These are phyloP conservation scores for Podila epicladia DNA, from an alignment of 192 early-diverging fungal species.

Conservation along the genomic window DNA sequence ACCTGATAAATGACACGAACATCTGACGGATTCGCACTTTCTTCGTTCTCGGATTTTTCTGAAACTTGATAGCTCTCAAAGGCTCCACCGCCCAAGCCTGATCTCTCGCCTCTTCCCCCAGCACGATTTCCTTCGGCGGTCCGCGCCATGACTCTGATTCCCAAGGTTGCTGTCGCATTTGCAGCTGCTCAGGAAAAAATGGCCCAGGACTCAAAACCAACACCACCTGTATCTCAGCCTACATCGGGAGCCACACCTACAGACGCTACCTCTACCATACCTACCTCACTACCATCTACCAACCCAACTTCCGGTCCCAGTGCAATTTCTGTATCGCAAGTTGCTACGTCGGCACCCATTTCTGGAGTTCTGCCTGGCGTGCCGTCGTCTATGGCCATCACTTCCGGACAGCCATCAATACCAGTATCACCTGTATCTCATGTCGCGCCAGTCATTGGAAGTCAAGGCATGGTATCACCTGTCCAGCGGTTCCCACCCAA, in stretches of 20 bases:
- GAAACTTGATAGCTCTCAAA: slow-evolving; percentile 18
- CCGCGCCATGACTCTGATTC: slow-evolving; percentile 35
- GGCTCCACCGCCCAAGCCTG: slow-evolving; percentile 37
- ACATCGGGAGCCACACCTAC: not conserved
- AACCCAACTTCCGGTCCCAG: not conserved
- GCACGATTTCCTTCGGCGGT: slow-evolving; percentile 44
- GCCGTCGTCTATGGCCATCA: not conserved
- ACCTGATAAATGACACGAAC: not conserved
- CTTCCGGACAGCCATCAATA: not conserved
- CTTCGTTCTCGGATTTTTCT: not conserved
- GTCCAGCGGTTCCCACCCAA: slow-evolving; percentile 19
- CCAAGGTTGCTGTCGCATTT: slow-evolving; percentile 38
- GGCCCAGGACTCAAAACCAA: not conserved
- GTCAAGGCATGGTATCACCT: slow-evolving; percentile 1
- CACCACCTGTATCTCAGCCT: not conserved
- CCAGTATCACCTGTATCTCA: slow-evolving; percentile 18
- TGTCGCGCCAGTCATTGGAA: slow-evolving; percentile 14
- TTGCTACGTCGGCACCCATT: not conserved
- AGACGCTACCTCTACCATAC: not conserved
- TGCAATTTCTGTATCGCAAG: not conserved
- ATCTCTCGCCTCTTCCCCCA: slow-evolving; percentile 42
- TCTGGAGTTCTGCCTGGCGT: not conserved
- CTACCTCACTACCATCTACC: not conserved
- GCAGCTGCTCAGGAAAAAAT: slow-evolving; percentile 28
- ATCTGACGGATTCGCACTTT: not conserved